phyloP scores from a whole-genome alignment of 805 yeast genomes.

The Schizosaccharomyces japonicus region DNA sequence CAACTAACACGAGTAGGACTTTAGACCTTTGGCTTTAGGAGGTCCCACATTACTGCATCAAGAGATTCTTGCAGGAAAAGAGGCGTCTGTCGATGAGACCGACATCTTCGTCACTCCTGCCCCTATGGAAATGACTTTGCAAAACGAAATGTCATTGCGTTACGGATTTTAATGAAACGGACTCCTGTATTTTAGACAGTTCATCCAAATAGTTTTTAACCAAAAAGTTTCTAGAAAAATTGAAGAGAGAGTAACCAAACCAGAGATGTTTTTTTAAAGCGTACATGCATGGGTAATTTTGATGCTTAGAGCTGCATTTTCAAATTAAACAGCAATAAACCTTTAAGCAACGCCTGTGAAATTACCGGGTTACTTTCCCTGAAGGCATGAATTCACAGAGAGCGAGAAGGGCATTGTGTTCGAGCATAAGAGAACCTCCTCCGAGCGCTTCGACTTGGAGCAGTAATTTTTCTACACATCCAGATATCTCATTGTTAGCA shows the following conservation, averaged over 20 bases:
- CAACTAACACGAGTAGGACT: neutral
- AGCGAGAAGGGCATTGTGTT: neutral
- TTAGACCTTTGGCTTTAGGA: conserved; percentile 22
- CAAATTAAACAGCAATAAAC: no score
- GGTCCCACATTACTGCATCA: conserved; percentile 35
- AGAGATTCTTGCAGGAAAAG: conserved; percentile 57
- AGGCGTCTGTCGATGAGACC: conserved; percentile 71
- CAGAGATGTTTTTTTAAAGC: no score
- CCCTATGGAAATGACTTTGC: conserved; percentile 2
- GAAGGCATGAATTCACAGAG: no score
- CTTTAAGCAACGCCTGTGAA: no score
- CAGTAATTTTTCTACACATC: neutral
- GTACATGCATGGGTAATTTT: no score
- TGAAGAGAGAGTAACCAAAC: no score
- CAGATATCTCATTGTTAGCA: neutral
- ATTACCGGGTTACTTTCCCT: no score
- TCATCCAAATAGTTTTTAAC: no score
- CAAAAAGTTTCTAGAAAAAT: no score
- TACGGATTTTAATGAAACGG: neutral
- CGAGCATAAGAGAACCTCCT: neutral
- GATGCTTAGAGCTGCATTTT: no score
- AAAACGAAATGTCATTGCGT: neutral
- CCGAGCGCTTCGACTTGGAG: neutral
- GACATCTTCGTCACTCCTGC: conserved; percentile 27
- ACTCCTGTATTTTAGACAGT: no score